A percentile compares a stretch with the other conserved stretches of the same genome.
Conservation (phyloP, 163 green algal species). For the Volvox carteri region DNA sequence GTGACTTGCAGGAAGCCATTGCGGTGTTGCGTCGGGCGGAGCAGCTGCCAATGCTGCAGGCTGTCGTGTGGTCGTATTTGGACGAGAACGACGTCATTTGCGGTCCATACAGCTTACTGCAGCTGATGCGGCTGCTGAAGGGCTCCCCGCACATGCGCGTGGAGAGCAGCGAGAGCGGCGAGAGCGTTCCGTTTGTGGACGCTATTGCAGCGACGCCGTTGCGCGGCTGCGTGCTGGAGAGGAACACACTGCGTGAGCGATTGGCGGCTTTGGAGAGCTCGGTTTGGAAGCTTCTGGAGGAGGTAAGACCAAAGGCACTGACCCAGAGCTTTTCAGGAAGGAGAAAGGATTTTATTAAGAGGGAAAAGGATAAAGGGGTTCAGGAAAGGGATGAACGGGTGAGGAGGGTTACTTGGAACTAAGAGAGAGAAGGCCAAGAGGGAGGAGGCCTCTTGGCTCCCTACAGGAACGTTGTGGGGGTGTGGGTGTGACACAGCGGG, state of each 20-base stretch:
- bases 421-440: too few relatives aligned
- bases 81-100: slow-evolving; percentile 33
- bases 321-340: too few relatives aligned
- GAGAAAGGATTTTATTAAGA: too few relatives aligned
- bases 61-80: slow-evolving; percentile 11
- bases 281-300: background rate
- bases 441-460: too few relatives aligned
- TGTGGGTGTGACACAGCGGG: too few relatives aligned
- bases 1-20: slow-evolving; percentile 11
- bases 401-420: too few relatives aligned
- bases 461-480: too few relatives aligned
- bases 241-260: slow-evolving; percentile 23
- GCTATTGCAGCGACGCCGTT: slow-evolving; percentile 38
- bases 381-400: too few relatives aligned
- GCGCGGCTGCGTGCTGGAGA: background rate
- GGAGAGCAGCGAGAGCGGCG: slow-evolving; percentile 35
- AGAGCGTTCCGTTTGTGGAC: slow-evolving; percentile 31
- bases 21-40: slow-evolving; percentile 20
- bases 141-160: slow-evolving; percentile 14
- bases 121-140: slow-evolving; percentile 30
- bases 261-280: background rate
- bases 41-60: slow-evolving; percentile 3
- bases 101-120: slow-evolving; percentile 49
- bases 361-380: too few relatives aligned
- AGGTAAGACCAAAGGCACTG: slow-evolving; percentile 43